Conservation (phyloP, 2,329 filamentous ascomycete genomes). For the Fusarium nisikadoi region DNA sequence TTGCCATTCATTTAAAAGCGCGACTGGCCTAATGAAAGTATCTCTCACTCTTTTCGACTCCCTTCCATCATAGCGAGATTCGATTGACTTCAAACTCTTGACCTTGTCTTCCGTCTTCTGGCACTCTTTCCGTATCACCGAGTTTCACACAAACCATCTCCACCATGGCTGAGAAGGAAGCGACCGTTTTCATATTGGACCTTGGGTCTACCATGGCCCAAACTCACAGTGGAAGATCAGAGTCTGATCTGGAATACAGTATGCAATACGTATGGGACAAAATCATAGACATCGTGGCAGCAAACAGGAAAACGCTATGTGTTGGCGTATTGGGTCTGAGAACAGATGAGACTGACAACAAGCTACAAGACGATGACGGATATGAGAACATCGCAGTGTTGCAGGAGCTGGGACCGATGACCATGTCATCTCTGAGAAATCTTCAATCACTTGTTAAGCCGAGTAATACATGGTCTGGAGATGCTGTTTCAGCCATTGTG, state of each 20-base stretch:
- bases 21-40: neutral
- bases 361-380: conserved; percentile 72
- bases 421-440: conserved; percentile 74
- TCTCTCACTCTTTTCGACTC: neutral
- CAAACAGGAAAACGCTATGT: conserved; percentile 73
- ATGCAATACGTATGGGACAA: conserved; percentile 97
- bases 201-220: conserved; percentile 86
- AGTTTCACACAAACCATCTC: neutral
- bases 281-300: conserved; percentile 74
- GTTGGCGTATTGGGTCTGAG: conserved; percentile 85
- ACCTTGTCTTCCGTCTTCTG: neutral
- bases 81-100: neutral
- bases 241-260: conserved; percentile 88
- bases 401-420: conserved; percentile 70
- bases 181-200: conserved; percentile 91
- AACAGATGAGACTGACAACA: conserved; percentile 80
- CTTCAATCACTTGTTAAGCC: conserved; percentile 73
- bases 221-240: conserved; percentile 73
- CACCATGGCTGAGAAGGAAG: conserved; percentile 91
- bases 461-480: conserved; percentile 75
- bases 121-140: neutral
- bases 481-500: conserved; percentile 88
- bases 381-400: conserved; percentile 87
- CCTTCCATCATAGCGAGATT: neutral
- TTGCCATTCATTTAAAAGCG: conserved; percentile 25